Percentiles rank a stretch among this genome's conserved stretches.
Evolutionary conservation across 148 eudicot genomes (phyloP).

Genomic region (Cornus suecica): DNA sequence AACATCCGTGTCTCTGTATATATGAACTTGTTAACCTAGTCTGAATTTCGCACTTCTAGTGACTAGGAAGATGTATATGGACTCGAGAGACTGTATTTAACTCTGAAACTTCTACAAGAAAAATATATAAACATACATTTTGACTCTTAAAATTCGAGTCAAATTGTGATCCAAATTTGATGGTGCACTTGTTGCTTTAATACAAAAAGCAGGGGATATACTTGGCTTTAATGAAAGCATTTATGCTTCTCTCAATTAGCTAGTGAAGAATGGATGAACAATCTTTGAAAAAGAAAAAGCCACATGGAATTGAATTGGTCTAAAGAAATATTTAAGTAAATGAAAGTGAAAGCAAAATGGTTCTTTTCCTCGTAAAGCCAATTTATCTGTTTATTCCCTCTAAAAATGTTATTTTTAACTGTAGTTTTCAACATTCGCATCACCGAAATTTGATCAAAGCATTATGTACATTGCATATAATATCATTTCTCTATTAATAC

Average conservation of each 20-base stretch:
- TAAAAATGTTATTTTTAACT: conserved; percentile 10
- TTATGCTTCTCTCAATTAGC: conserved; percentile 18
- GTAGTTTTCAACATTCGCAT: conserved; percentile 43
- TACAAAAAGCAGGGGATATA: conserved; percentile 10
- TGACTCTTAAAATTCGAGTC: neutral
- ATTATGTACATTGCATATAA: conserved; percentile 1
- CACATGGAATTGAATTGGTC: conserved; percentile 11
- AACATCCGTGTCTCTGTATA: too few relatives aligned
- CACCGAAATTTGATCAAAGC: conserved; percentile 30
- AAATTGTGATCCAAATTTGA: neutral
- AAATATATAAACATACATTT: too few relatives aligned
- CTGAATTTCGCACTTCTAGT: too few relatives aligned
- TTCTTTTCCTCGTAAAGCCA: conserved; percentile 33
- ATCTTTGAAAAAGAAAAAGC: conserved; percentile 10
- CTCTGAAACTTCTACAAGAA: too few relatives aligned
- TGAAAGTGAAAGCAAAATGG: conserved; percentile 14
- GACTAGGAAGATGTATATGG: too few relatives aligned
- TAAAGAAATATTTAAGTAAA: conserved; percentile 12
- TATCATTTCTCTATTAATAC: conserved; percentile 4
- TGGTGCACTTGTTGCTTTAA: neutral
- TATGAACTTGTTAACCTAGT: too few relatives aligned
- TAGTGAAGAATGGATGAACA: neutral
- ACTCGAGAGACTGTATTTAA: too few relatives aligned
- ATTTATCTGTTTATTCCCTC: conserved; percentile 25
- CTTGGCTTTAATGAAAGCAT: conserved; percentile 16